Percentiles rank a stretch among this genome's conserved stretches.
Conservation (phyloP, 108 stramenopile genomes). For the Fistulifera pelliculosa region DNA sequence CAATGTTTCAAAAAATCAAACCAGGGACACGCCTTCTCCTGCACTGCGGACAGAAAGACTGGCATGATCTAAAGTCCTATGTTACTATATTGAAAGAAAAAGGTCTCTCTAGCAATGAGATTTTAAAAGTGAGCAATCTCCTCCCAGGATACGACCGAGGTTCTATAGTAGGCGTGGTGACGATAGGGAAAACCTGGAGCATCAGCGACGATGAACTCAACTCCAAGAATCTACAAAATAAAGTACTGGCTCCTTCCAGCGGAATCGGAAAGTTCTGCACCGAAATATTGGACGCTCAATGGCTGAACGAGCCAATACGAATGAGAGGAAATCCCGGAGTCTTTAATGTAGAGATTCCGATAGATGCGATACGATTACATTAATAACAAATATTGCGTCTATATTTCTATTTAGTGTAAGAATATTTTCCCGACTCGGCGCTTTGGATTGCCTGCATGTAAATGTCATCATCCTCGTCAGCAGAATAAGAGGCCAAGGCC, state of each 20-base stretch:
- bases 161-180: constrained; percentile 56
- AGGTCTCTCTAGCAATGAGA: constrained; percentile 36
- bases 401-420: too few relatives aligned
- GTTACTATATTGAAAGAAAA: constrained; percentile 56
- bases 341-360: neutral
- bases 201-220: constrained; percentile 40
- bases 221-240: constrained; percentile 22
- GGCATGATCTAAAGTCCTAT: constrained; percentile 68
- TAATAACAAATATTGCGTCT: too few relatives aligned
- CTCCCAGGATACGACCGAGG: constrained; percentile 52
- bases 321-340: constrained; percentile 9
- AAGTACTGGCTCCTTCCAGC: constrained; percentile 3
- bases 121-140: constrained; percentile 39
- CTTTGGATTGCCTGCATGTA: constrained; percentile 11
- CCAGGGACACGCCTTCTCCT: constrained; percentile 65
- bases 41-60: constrained; percentile 66
- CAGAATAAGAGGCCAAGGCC: neutral
- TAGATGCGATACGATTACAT: too few relatives aligned
- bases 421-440: too few relatives aligned
- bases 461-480: neutral
- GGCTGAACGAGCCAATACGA: constrained; percentile 5
- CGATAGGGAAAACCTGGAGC: constrained; percentile 64
- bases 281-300: constrained; percentile 1
- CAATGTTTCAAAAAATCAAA: constrained; percentile 63
- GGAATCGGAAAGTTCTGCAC: constrained; percentile 8